A percentile compares a stretch with the other conserved stretches of the same genome.
Conservation (phyloP, 805 yeast species). For the Middelhovenomyces tepae region DNA sequence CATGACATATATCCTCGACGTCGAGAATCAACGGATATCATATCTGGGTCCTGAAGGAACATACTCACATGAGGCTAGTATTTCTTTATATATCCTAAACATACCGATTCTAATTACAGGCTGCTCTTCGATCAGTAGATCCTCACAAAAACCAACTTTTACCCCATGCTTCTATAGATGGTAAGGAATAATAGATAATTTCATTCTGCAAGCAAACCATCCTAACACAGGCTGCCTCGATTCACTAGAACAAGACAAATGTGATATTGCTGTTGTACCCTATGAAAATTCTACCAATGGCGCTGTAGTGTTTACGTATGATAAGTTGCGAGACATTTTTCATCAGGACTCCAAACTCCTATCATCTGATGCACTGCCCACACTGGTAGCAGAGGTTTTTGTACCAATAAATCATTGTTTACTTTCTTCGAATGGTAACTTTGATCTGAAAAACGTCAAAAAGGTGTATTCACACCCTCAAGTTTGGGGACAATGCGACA, state of each 20-base stretch:
- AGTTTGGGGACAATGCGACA: slow-evolving; percentile 88
- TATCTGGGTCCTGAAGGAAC: slow-evolving; percentile 90
- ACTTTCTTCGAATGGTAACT: slow-evolving; percentile 32
- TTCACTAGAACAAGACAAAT: slow-evolving; percentile 35
- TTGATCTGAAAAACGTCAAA: slow-evolving; percentile 36
- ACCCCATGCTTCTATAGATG: slow-evolving; percentile 21
- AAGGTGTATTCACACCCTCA: slow-evolving; percentile 89
- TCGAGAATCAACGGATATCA: slow-evolving; percentile 30
- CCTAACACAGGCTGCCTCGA: slow-evolving; percentile 57
- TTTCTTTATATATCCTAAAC: slow-evolving; percentile 1
- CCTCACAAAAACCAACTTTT: slow-evolving; percentile 15
- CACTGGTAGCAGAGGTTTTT: slow-evolving; percentile 66
- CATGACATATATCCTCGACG: neutral
- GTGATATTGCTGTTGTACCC: slow-evolving; percentile 76
- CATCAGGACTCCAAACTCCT: slow-evolving; percentile 3
- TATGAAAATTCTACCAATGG: slow-evolving; percentile 94
- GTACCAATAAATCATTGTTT: slow-evolving; percentile 79
- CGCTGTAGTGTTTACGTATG: slow-evolving; percentile 79
- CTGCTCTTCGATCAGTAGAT: slow-evolving; percentile 38
- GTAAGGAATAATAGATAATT: slow-evolving; percentile 21
- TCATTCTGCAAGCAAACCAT: slow-evolving; percentile 25
- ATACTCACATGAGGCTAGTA: slow-evolving; percentile 72
- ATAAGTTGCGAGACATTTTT: slow-evolving; percentile 51
- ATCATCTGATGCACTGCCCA: too few relatives aligned
- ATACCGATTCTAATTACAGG: slow-evolving; percentile 26